phyloP scores from a whole-genome alignment of 106 monocot species.

The Acanthochlamys bracteata region DNA sequence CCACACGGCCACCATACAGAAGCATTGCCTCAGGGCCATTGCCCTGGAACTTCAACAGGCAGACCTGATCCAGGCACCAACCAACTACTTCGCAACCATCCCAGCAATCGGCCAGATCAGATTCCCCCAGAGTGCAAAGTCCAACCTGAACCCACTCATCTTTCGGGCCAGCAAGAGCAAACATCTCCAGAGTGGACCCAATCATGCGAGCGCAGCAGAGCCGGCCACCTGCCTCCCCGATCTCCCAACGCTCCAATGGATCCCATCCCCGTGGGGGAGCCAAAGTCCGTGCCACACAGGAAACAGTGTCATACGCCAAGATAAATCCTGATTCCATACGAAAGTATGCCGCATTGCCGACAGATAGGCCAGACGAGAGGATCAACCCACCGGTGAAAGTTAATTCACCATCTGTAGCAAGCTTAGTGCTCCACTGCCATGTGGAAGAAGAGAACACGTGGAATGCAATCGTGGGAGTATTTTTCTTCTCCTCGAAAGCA shows the following conservation, averaged over 20 bases:
- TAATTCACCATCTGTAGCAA: neutral
- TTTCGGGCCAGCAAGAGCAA: neutral
- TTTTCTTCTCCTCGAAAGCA: neutral
- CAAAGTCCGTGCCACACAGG: neutral
- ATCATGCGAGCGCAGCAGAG: conserved; percentile 12
- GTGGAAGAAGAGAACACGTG: conserved; percentile 10
- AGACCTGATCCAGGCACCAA: conserved; percentile 10
- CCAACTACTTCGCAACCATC: conserved; percentile 1
- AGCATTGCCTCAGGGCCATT: conserved; percentile 14
- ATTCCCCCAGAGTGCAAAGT: neutral
- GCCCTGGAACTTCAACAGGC: conserved; percentile 19
- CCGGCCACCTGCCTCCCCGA: conserved; percentile 6
- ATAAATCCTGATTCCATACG: neutral
- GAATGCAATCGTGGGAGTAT: neutral
- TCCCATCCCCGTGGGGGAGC: neutral
- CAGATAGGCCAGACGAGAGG: conserved; percentile 14
- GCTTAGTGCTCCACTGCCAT: neutral
- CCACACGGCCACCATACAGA: conserved; percentile 7
- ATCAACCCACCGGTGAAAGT: too few relatives aligned
- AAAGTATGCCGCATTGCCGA: conserved; percentile 6
- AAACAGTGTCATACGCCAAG: conserved; percentile 8
- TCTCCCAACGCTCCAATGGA: conserved; percentile 8
- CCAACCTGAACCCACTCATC: conserved; percentile 7
- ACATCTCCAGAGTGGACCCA: neutral
- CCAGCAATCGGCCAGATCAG: too few relatives aligned